Evolutionary conservation across 179 eudicot species (phyloP).

Genomic region (Vitellaria paradoxa): DNA sequence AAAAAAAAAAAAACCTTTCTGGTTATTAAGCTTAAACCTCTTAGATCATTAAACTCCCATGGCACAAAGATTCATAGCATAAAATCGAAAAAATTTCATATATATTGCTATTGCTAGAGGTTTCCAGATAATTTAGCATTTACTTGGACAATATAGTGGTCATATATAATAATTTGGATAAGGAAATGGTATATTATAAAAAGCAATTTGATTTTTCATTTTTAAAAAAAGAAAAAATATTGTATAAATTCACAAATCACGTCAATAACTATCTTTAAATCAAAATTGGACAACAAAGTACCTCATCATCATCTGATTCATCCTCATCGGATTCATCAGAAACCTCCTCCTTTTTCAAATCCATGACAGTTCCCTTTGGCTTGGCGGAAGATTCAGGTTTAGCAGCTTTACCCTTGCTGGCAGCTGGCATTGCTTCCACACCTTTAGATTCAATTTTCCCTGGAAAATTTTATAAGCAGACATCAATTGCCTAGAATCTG

Average conservation of each 20-base stretch:
- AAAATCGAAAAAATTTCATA: not conserved
- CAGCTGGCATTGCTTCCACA: conserved; percentile 36
- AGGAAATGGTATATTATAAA: not conserved
- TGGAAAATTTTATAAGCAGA: not conserved
- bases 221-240: not conserved
- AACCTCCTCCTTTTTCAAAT: conserved; percentile 38
- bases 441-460: conserved; percentile 36
- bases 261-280: not conserved
- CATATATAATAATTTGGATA: not conserved
- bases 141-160: not conserved
- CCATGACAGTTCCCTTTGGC: conserved; percentile 57
- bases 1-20: too few relatives aligned
- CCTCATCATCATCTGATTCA: conserved; percentile 19
- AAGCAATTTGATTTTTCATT: not conserved
- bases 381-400: conserved; percentile 46
- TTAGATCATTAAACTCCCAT: not conserved
- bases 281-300: not conserved
- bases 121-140: not conserved
- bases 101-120: not conserved
- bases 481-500: too few relatives aligned
- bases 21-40: not conserved
- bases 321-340: conserved; percentile 10
- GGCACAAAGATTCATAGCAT: not conserved
- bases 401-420: conserved; percentile 29
- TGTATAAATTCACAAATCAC: not conserved